Percentiles rank a stretch among this genome's conserved stretches.
Evolutionary conservation across 495 filamentous ascomycete species (phyloP).

Genomic region (Diplogelasinospora grovesii): DNA sequence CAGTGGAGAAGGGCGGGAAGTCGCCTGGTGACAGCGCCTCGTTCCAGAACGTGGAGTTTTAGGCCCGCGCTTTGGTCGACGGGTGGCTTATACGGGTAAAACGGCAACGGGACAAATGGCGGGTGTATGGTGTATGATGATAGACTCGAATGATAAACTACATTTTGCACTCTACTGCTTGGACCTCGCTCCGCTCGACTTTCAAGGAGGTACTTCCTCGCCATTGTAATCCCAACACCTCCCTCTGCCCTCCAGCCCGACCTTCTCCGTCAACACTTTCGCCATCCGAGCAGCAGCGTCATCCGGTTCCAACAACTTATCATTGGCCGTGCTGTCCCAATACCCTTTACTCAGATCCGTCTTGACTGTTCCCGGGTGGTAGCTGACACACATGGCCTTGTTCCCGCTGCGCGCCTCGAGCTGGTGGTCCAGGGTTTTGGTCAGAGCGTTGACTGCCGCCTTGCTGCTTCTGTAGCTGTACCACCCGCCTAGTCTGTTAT

Average conservation of each 20-base stretch:
- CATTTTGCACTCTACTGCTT: background rate
- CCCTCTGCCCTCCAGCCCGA: constrained; percentile 50
- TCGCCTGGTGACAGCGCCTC: constrained; percentile 38
- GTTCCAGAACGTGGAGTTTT: constrained; percentile 51
- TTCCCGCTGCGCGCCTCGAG: constrained; percentile 46
- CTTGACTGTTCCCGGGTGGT: constrained; percentile 80
- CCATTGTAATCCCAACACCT: constrained; percentile 75
- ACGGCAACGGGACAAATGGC: too few relatives aligned
- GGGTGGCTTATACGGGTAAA: too few relatives aligned
- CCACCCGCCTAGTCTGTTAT: constrained; percentile 66
- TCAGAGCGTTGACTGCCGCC: constrained; percentile 61
- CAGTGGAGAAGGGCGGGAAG: constrained; percentile 27
- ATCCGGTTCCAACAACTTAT: constrained; percentile 55
- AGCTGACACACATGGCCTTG: constrained; percentile 57
- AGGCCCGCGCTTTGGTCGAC: too few relatives aligned
- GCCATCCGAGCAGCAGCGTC: constrained; percentile 56
- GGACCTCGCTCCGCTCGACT: background rate
- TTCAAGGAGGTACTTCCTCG: constrained; percentile 57
- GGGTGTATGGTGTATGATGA: too few relatives aligned
- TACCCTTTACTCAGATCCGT: constrained; percentile 68
- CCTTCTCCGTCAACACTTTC: constrained; percentile 40
- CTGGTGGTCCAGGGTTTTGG: constrained; percentile 68
- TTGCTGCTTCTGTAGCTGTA: constrained; percentile 73
- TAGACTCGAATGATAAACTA: too few relatives aligned
- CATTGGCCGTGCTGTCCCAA: constrained; percentile 53